A percentile compares a stretch with the other conserved stretches of the same genome.
Evolutionary conservation across 768 basidiomycete genomes (phyloP).

Genomic region (Phallus indusiatus): DNA sequence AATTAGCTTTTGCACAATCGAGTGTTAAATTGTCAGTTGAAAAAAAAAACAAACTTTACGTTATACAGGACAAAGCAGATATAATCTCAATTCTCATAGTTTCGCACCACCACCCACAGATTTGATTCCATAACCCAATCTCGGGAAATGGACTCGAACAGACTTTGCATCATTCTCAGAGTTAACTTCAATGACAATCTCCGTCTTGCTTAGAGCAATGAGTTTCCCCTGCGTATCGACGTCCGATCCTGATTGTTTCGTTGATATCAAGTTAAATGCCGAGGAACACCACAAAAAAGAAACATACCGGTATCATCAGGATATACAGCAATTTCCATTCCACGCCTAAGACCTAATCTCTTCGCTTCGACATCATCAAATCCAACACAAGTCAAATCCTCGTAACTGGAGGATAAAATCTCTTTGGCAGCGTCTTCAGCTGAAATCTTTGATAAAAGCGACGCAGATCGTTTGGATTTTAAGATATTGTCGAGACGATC

Average conservation of each 20-base stretch:
- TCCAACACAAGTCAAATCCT: slow-evolving; percentile 30
- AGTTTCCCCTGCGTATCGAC: slow-evolving; percentile 41
- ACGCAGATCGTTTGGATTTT: slow-evolving; percentile 20
- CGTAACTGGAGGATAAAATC: slow-evolving; percentile 29
- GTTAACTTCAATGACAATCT: slow-evolving; percentile 41
- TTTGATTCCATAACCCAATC: slow-evolving; percentile 15
- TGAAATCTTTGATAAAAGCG: slow-evolving; percentile 21
- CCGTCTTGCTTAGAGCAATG: slow-evolving; percentile 38
- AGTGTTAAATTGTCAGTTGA: too few species aligned
- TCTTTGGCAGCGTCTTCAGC: slow-evolving; percentile 34
- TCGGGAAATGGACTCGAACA: slow-evolving; percentile 46
- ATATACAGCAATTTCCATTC: slow-evolving; percentile 31
- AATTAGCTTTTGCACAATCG: too few species aligned
- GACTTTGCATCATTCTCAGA: slow-evolving; percentile 20
- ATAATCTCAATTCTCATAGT: neutral
- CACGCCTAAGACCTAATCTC: slow-evolving; percentile 30
- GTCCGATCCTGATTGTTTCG: slow-evolving; percentile 19
- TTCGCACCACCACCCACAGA: neutral
- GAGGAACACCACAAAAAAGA: neutral
- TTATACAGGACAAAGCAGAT: too few species aligned
- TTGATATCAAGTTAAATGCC: neutral
- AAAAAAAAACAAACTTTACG: too few species aligned
- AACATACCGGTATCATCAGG: slow-evolving; percentile 41
- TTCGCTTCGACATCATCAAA: slow-evolving; percentile 37
- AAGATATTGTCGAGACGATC: slow-evolving; percentile 29